Conservation (phyloP, 331 rosid species). For the Rosa hybrid region DNA sequence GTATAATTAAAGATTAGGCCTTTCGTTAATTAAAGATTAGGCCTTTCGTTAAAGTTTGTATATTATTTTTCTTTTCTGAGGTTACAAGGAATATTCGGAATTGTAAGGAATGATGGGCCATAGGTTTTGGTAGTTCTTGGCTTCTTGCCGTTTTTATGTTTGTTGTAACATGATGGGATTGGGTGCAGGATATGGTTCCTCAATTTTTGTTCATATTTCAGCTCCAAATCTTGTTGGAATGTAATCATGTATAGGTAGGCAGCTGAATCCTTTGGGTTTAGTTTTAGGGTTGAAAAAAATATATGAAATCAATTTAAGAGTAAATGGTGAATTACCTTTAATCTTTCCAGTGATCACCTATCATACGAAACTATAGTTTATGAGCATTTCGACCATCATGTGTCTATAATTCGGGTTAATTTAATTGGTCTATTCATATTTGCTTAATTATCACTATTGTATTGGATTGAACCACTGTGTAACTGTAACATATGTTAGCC, state of each 20-base stretch:
- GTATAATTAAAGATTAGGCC: background rate
- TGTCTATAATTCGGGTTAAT: background rate
- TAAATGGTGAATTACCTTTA: background rate
- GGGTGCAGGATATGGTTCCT: conserved; percentile 8
- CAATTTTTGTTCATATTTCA: conserved; percentile 27
- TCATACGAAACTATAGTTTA: background rate
- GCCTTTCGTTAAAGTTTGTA: background rate
- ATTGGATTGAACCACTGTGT: background rate
- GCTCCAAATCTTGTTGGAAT: background rate
- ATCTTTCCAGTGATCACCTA: background rate
- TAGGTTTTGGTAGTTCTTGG: conserved; percentile 28
- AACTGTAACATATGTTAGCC: too few relatives aligned
- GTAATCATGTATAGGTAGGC: background rate
- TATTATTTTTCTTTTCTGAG: background rate
- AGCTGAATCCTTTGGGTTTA: background rate
- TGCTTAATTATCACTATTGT: background rate
- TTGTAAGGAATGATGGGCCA: conserved; percentile 25
- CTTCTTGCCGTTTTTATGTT: conserved; percentile 22
- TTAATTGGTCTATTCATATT: background rate
- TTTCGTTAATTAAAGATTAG: background rate
- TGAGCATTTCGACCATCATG: background rate
- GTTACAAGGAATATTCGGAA: conserved; percentile 30
- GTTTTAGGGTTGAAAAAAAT: background rate
- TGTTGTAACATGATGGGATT: conserved; percentile 17
- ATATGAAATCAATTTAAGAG: too few relatives aligned